A percentile compares a stretch with the other conserved stretches of the same genome.
These are phyloP conservation scores for Pseudocercospora vitis DNA, from an alignment of 2,329 filamentous ascomycete genomes.

Conservation along the genomic window DNA sequence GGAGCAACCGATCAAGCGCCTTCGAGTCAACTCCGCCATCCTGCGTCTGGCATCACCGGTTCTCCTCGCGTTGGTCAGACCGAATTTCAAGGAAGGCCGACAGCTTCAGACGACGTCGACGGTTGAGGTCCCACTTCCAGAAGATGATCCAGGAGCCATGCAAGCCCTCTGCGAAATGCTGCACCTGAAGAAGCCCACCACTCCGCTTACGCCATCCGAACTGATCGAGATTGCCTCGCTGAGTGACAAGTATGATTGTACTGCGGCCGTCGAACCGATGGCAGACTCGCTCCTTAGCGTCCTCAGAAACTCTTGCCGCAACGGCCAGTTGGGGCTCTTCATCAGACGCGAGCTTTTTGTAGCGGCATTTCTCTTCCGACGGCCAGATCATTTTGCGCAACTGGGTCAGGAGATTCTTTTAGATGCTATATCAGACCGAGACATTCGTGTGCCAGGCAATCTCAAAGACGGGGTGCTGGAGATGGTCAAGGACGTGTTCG, in stretches of 20 bases:
- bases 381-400: neutral
- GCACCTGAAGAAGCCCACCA: conserved; percentile 7
- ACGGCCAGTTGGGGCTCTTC: too few relatives aligned
- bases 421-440: neutral
- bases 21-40: conserved; percentile 8
- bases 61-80: conserved; percentile 20
- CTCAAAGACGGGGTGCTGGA: neutral
- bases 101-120: neutral
- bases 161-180: conserved; percentile 14
- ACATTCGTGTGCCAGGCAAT: neutral
- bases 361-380: neutral
- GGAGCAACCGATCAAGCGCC: neutral
- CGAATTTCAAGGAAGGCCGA: conserved; percentile 16
- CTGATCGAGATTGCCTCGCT: neutral
- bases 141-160: conserved; percentile 15
- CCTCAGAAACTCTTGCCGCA: too few relatives aligned
- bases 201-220: neutral
- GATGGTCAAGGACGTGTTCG: neutral
- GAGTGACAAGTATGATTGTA: conserved; percentile 16
- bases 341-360: neutral
- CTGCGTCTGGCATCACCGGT: conserved; percentile 18
- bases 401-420: neutral
- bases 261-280: neutral
- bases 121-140: conserved; percentile 13
- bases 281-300: neutral